Evolutionary conservation across 176 grass and related monocot species (phyloP).

Genomic region (Paspalum vaginatum): DNA sequence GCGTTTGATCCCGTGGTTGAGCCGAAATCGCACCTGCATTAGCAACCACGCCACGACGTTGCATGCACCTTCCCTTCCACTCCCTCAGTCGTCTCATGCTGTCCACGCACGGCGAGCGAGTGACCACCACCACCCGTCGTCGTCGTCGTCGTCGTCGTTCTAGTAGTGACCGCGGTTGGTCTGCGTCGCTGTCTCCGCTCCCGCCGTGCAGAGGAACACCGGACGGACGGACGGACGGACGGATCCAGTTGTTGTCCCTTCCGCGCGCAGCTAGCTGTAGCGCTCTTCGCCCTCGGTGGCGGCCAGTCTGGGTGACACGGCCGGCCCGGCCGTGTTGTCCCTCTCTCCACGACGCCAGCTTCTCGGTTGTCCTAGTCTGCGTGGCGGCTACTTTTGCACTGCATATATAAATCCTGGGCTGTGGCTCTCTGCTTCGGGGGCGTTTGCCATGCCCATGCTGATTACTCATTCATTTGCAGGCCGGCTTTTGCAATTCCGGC

Average conservation of each 20-base stretch:
- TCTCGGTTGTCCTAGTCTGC: conserved; percentile 37
- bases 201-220: neutral
- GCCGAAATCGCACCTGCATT: neutral
- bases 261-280: neutral
- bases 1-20: neutral
- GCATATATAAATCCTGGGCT: no score
- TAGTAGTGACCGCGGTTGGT: neutral
- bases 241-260: conserved; percentile 19
- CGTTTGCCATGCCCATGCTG: no score
- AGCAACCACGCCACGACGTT: conserved; percentile 3
- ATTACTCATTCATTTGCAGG: no score
- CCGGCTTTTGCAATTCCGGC: no score
- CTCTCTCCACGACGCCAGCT: neutral
- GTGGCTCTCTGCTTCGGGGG: no score
- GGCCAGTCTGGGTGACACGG: neutral
- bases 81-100: no score
- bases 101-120: no score
- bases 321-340: neutral
- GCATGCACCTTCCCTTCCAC: neutral
- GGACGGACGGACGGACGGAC: neutral
- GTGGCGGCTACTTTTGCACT: no score
- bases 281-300: conserved; percentile 24
- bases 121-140: neutral
- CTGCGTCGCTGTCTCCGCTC: neutral
- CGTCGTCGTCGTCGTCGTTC: neutral